These are phyloP conservation scores for Solanum chacoense DNA, from an alignment of 305 asterid genomes.

Conservation along the genomic window DNA sequence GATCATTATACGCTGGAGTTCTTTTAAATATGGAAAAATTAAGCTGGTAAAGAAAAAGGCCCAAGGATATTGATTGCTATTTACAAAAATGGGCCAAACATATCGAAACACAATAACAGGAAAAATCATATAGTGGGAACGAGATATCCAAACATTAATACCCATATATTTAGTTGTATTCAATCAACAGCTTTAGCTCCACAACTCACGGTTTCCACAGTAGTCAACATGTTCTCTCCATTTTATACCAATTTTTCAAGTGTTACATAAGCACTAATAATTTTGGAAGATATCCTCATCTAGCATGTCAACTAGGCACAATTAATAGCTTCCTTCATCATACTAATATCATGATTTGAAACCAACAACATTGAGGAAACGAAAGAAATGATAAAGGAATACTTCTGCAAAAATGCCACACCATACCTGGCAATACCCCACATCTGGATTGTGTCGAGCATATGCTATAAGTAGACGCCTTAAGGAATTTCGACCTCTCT, in stretches of 20 bases:
- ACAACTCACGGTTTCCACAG: not conserved
- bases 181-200: not conserved
- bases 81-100: not conserved
- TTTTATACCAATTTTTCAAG: not conserved
- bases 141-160: not conserved
- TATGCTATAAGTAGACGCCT: constrained; percentile 88
- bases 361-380: not conserved
- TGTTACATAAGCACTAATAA: not conserved
- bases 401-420: constrained; percentile 1
- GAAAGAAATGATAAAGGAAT: not conserved
- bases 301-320: not conserved
- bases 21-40: not conserved
- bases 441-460: constrained; percentile 89
- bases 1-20: not conserved
- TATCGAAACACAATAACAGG: not conserved
- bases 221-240: not conserved
- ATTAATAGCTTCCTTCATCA: not conserved
- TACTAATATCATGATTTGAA: not conserved
- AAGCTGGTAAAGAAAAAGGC: not conserved
- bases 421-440: constrained; percentile 91
- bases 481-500: constrained; percentile 72
- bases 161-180: not conserved
- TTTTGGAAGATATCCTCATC: not conserved
- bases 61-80: not conserved
- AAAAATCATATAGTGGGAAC: not conserved